Evolutionary conservation across 1,284 basidiomycete genomes (phyloP), one percentile per base, ranked within the genome.

Genomic region (Polyporus tsugae): DNA sequence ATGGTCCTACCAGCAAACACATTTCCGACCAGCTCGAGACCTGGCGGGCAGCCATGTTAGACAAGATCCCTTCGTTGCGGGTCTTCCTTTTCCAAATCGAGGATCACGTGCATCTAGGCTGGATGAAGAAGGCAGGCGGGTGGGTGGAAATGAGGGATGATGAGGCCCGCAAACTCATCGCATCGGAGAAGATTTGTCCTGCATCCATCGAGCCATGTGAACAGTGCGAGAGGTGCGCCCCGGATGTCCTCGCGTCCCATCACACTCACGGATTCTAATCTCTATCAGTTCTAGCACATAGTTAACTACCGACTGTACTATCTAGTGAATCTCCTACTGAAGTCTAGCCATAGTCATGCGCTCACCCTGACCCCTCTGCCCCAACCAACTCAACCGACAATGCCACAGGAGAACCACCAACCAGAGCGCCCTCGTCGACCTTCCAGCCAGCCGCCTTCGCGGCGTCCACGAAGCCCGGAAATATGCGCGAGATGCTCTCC

Each of bases 391-490:
- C 69, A 19, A 80, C 71, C 39, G 77, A 64, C 52, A 83, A 72
- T 15, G 79, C 76, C 42, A 76, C 76, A 6, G 82, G 80, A 0
- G 78, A 72, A 2, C 82, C 82, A 0, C 80, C 73, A 39, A 82
- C 70, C n/a, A 84, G 68, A 39, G 77, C 78, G 0, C 77, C 75
- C 25, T 82, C 81, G 29, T 78, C 78, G 22, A 79, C 73, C 70
- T 81, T 78, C 83, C 83, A 85, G 36, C 82, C 82, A 11, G 66
- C 77, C 11, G 60, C 53, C n/a, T 70, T 72, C 65, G 81, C 70
- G 6, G 65, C 72, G n/a, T 77, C 71, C 13, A 82, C 55, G 72
- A 84, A 85, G 0, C 38, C 42, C 15, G 76, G 60, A 65, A 82
- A 82, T 15, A 72, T 35, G n/a, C 71, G 70, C 39, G 75, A 69